phyloP scores from a whole-genome alignment of 345 rosid species.

The Euphorbia peplus region DNA sequence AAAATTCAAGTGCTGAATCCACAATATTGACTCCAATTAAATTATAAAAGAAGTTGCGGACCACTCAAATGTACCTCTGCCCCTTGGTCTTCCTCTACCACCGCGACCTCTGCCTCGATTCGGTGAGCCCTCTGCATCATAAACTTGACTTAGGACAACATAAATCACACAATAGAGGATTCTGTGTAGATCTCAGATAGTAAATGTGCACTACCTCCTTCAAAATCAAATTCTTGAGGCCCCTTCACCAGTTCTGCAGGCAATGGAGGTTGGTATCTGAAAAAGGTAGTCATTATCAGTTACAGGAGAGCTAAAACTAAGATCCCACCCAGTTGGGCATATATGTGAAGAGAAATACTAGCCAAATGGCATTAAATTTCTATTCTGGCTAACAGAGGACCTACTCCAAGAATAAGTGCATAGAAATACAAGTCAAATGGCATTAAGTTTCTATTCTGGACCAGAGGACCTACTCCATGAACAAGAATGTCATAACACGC shows the following conservation, averaged over 20 bases:
- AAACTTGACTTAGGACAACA: neutral
- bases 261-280: constrained; percentile 35
- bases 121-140: constrained; percentile 29
- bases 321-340: neutral
- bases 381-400: neutral
- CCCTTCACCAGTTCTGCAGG: constrained; percentile 31
- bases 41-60: neutral
- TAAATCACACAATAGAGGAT: neutral
- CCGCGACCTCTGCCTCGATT: constrained; percentile 30
- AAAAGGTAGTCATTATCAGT: neutral
- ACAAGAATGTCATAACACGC: neutral
- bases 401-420: neutral
- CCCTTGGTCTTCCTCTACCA: constrained; percentile 27
- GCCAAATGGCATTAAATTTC: neutral
- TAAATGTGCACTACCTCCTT: constrained; percentile 21
- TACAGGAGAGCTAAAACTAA: neutral
- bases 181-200: neutral
- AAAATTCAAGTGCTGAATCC: neutral
- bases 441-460: neutral
- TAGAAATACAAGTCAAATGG: neutral
- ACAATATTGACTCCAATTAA: neutral
- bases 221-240: constrained; percentile 26
- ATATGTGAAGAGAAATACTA: neutral
- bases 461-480: neutral
- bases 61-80: constrained; percentile 22